Base-by-base conservation (phyloP, 352 stramenopile species). In the Globisporangium recalcitrans region DNA sequence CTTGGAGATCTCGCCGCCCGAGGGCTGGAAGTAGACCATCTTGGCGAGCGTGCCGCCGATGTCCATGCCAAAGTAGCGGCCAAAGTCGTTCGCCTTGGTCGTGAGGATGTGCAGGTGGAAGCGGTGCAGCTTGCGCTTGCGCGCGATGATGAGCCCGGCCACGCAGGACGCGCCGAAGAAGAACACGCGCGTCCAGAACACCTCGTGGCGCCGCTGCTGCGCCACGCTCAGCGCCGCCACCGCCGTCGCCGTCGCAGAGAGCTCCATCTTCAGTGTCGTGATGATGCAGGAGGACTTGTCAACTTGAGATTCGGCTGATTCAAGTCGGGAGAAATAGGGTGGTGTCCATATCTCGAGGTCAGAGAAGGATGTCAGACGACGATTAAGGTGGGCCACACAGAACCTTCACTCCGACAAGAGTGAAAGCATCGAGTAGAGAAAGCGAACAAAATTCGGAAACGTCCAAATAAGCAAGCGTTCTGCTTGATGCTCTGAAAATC, bases 41-140 rank as follows among this genome's bases (percentile, higher is more conserved):
- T 98, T 98, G 51, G 84, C 83, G 52, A 98, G 72, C 49, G 90
- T 96, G 49, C 93, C 93, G 60, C 93, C 93, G 49, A 98, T 93
- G 70, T 98, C 93, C 63, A 98, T 85, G 32, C 90, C 93, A 67
- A 97, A 97, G 54, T 77, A 80, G 49, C 71, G 73, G 42, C 78
- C 83, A 31, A 84, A 85, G 66, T 92, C 83, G 58, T 84, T 73
- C 47, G 73, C 73, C 63, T 89, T 89, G 58, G 76, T 66, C 52
- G 78, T 80, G 46, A 92, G 68, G 51, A 92, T 80, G 63, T 88
- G 80, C 52, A 80, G 55, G 56, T 92, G 80, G 61, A 92, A 82
- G 60, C 80, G 72, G 24, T 68, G 78, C 27, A 92, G 79, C 68
- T 88, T 87, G 53, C 81, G 74, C 47, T 87, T 85, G 58, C 83